Evolutionary conservation across 1,139 yeast genomes (phyloP), one percentile per base, ranked within the genome.

Genomic region (Geotrichum australiense): DNA sequence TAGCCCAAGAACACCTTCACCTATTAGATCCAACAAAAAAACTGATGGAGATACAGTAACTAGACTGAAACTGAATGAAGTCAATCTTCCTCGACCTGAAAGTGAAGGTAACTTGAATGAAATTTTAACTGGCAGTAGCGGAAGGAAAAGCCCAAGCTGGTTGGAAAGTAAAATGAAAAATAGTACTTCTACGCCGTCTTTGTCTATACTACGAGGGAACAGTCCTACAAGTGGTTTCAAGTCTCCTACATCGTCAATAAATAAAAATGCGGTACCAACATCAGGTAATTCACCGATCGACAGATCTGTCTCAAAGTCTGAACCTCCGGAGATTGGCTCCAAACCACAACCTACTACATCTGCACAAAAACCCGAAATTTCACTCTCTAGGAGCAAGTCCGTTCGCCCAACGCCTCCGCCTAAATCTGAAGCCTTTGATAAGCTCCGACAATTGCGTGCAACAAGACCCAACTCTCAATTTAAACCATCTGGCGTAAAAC

Each of bases 91-190:
- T 7, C 25, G 11, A 22, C 37, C 42, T 27, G 28, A 27, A n/a
- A 39, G 23, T 11, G 21, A 26, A 15, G 38, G 33, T 10, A 33
- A 30, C 21, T 20, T 25, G 8, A n/a, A 23, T 5, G 25, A 12
- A 25, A 34, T 11, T 4, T 7, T n/a, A 4, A 6, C 3, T 2
- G 12, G 30, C 14, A 53, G 48, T 33, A 46, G 57, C 16, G 45
- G 60, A 22, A 44, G 48, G 19, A 42, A 46, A 46, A 39, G 44
- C 20, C 46, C 48, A 19, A 54, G 61, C 2, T 58, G 62, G 62
- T 43, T 58, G 11, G 61, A 56, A 31, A 55, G 56, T 37, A 61
- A 61, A 5, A 40, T 58, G 23, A 53, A 50, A 38, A 54, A 54
- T 40, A 53, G 46, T 38, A 43, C 50, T 8, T 47, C 50, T 11